Evolutionary conservation across 495 filamentous ascomycete species (phyloP).

Genomic region (Penicillium pulvis): DNA sequence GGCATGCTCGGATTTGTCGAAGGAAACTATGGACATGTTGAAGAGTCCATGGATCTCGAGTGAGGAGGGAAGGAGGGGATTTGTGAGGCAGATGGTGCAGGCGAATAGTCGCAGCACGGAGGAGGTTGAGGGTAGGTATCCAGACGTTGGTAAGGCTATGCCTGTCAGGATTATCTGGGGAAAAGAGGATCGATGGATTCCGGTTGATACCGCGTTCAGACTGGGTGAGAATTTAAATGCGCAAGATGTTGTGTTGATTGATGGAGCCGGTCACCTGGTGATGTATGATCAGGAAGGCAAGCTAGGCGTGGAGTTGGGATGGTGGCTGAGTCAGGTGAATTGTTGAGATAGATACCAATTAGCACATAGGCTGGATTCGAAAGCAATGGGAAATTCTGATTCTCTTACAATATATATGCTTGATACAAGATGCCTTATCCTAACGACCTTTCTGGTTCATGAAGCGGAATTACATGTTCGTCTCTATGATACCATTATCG

Average conservation of each 20-base stretch:
- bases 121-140: conserved; percentile 30
- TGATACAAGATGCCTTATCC: too few relatives aligned
- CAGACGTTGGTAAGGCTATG: conserved; percentile 27
- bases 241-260: conserved; percentile 28
- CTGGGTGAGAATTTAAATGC: conserved; percentile 23
- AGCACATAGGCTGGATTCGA: too few relatives aligned
- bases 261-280: conserved; percentile 37
- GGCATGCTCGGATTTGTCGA: conserved; percentile 17
- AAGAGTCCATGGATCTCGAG: conserved; percentile 26
- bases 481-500: too few relatives aligned
- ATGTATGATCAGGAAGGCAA: conserved; percentile 36
- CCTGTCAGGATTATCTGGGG: conserved; percentile 39
- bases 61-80: conserved; percentile 25
- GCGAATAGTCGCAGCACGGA: conserved; percentile 28
- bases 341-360: too few relatives aligned
- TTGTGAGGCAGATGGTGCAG: conserved; percentile 33
- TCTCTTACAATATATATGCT: too few relatives aligned
- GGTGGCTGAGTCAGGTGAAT: not conserved
- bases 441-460: too few relatives aligned
- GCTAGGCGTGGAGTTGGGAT: conserved; percentile 29
- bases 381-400: too few relatives aligned
- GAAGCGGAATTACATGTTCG: too few relatives aligned
- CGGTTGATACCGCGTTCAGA: conserved; percentile 26
- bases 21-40: conserved; percentile 28
- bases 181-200: conserved; percentile 36